Evolutionary conservation across 2,329 filamentous ascomycete species (phyloP).

Genomic region (Fusarium scirpi): DNA sequence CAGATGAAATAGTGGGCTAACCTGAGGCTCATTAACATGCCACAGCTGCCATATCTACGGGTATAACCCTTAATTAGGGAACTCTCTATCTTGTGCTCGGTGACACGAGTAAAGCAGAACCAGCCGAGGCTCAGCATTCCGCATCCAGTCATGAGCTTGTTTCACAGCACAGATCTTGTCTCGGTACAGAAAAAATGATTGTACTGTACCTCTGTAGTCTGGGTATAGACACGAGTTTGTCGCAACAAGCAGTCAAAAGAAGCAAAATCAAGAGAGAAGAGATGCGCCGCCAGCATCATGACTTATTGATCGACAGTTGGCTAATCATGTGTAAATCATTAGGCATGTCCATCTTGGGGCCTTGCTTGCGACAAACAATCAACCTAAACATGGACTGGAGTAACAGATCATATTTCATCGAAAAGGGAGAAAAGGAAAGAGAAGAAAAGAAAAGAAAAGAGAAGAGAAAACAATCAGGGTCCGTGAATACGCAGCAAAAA

Average conservation of each 20-base stretch:
- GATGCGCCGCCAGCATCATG: conserved; percentile 3
- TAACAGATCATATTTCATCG: conserved; percentile 25
- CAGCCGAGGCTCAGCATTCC: conserved; percentile 31
- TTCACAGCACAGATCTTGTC: conserved; percentile 15
- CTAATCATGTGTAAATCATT: background rate
- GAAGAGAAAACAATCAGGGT: conserved; percentile 11
- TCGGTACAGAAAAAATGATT: conserved; percentile 7
- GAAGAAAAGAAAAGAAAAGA: conserved; percentile 1
- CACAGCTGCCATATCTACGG: conserved; percentile 4
- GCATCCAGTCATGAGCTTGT: conserved; percentile 4
- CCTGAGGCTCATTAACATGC: conserved; percentile 27
- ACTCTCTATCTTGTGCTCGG: conserved; percentile 1
- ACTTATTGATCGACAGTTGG: conserved; percentile 12
- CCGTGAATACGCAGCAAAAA: background rate
- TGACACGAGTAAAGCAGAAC: conserved; percentile 15
- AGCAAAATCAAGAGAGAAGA: conserved; percentile 19
- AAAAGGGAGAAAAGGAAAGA: background rate
- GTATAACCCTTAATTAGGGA: background rate
- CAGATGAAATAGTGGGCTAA: conserved; percentile 26
- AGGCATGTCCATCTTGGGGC: background rate
- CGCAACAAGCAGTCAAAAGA: conserved; percentile 15
- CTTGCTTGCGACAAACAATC: conserved; percentile 1
- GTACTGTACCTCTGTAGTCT: background rate
- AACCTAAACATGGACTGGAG: background rate
- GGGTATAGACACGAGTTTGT: conserved; percentile 19